Percentiles rank a stretch among this genome's conserved stretches.
Evolutionary conservation across 441 rosid genomes (phyloP).

Genomic region (Pelargonium fulgidum): DNA sequence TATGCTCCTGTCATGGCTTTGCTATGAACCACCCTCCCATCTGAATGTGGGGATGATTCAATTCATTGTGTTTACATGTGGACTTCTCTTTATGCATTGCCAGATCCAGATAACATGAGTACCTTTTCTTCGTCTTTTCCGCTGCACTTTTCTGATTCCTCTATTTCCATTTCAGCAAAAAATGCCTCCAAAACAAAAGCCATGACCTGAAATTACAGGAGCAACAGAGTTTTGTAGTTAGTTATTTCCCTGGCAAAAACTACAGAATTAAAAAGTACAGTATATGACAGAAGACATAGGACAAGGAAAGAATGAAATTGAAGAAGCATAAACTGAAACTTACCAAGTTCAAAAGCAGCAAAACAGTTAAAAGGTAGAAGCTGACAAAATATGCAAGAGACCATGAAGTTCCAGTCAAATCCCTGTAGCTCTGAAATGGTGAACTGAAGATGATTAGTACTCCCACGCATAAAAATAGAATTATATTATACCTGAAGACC

Average conservation of each 20-base stretch:
- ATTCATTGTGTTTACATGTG: neutral
- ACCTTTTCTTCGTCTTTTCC: conserved; percentile 46
- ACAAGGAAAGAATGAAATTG: neutral
- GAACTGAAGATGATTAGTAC: conserved; percentile 19
- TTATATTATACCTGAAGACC: neutral
- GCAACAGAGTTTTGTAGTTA: conserved; percentile 12
- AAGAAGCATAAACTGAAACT: conserved; percentile 22
- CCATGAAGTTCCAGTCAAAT: conserved; percentile 81
- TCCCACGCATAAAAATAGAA: conserved; percentile 14
- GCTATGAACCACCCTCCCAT: neutral
- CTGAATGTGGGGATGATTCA: neutral
- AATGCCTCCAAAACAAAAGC: conserved; percentile 99
- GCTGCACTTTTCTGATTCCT: conserved; percentile 43
- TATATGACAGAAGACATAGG: neutral
- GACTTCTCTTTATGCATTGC: neutral
- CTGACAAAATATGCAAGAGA: conserved; percentile 71
- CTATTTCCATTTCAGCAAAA: conserved; percentile 86
- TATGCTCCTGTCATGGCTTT: neutral
- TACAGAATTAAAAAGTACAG: neutral
- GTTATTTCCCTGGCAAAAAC: neutral
- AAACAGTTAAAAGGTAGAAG: conserved; percentile 72
- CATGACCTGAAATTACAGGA: conserved; percentile 54
- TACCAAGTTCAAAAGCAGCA: conserved; percentile 90
- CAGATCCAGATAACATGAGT: neutral
- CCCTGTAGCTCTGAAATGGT: conserved; percentile 68